phyloP scores from a whole-genome alignment of 768 basidiomycete genomes.

The Amanita pseudoporphyria region DNA sequence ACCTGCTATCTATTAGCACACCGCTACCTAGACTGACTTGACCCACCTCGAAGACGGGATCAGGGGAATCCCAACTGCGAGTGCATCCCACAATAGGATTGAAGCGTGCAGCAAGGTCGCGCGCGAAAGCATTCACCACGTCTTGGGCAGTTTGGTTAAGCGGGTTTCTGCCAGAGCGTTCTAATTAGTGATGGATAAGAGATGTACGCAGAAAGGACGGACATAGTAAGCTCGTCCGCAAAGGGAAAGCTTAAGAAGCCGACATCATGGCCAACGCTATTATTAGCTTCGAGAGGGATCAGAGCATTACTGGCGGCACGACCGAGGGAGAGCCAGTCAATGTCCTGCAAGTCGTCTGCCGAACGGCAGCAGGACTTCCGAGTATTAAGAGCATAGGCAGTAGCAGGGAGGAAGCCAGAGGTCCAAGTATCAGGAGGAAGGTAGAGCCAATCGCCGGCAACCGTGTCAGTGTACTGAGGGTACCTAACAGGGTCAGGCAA shows the following conservation, averaged over 20 bases:
- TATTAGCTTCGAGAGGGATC: constrained; percentile 39
- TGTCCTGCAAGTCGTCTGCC: constrained; percentile 26
- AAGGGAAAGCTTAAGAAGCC: constrained; percentile 68
- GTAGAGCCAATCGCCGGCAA: constrained; percentile 39
- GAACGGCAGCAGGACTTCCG: constrained; percentile 39
- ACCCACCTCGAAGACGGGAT: constrained; percentile 51
- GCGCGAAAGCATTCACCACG: constrained; percentile 49
- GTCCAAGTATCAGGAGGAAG: constrained; percentile 56
- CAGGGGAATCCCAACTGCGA: constrained; percentile 54
- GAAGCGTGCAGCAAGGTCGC: constrained; percentile 46
- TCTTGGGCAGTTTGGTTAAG: constrained; percentile 43
- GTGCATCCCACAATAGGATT: constrained; percentile 55
- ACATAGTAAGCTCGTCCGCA: constrained; percentile 51
- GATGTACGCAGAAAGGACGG: constrained; percentile 12
- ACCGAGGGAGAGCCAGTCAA: constrained; percentile 50
- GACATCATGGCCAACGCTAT: constrained; percentile 50
- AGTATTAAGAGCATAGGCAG: constrained; percentile 48
- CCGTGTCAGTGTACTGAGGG: constrained; percentile 50
- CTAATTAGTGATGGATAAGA: neutral
- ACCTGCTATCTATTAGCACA: constrained; percentile 28
- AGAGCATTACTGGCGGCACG: constrained; percentile 41
- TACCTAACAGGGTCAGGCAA: constrained; percentile 36
- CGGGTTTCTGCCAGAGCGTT: constrained; percentile 43
- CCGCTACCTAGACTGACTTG: neutral
- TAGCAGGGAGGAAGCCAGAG: constrained; percentile 57